These are phyloP conservation scores for Penicillium sp. DNA, from an alignment of 2,329 filamentous ascomycete genomes.

Conservation along the genomic window DNA sequence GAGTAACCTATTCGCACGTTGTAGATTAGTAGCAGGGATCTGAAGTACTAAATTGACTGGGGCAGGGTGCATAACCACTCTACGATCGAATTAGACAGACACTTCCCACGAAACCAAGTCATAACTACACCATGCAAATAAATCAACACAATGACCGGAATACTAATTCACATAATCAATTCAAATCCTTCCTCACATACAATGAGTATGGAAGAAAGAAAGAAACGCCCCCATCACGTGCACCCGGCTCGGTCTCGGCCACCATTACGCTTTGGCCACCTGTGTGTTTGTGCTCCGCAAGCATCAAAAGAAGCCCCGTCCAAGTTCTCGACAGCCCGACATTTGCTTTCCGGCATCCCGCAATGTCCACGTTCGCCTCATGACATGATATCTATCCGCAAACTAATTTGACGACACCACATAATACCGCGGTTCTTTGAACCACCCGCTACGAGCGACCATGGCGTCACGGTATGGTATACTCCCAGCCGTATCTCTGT, in stretches of 20 bases:
- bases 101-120: background rate
- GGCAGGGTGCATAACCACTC: no score
- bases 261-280: conserved; percentile 29
- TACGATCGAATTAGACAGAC: background rate
- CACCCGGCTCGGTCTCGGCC: conserved; percentile 9
- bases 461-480: conserved; percentile 48
- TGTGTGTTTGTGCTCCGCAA: conserved; percentile 30
- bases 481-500: conserved; percentile 7
- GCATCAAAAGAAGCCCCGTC: conserved; percentile 17
- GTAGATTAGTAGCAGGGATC: background rate
- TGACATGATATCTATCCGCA: background rate
- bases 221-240: conserved; percentile 23
- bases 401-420: background rate
- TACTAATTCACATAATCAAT: background rate
- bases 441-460: conserved; percentile 3
- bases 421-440: conserved; percentile 7
- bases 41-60: background rate
- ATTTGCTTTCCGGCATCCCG: conserved; percentile 4
- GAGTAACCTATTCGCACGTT: no score
- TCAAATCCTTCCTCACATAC: background rate
- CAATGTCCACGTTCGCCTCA: conserved; percentile 17
- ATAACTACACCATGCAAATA: background rate
- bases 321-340: background rate
- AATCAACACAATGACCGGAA: background rate
- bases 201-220: background rate